Percentiles rank a stretch among this genome's conserved stretches.
Evolutionary conservation across 257 asterid genomes (phyloP).

Genomic region (Solanum corneliomulleri): DNA sequence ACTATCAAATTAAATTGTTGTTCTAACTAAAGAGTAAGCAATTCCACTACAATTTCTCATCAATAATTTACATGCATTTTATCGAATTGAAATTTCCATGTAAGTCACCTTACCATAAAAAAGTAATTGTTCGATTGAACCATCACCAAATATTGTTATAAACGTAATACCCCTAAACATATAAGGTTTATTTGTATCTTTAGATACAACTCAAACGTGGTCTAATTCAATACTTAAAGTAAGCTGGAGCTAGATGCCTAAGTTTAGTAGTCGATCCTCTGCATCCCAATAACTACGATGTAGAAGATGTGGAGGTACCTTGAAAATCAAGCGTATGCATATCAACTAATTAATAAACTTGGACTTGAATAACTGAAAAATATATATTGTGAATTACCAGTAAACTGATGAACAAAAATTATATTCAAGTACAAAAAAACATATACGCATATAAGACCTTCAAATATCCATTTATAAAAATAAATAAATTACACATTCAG

Average conservation of each 20-base stretch:
- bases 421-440: too few relatives aligned
- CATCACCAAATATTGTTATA: neutral
- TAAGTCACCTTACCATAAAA: too few relatives aligned
- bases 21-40: too few relatives aligned
- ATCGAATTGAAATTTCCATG: too few relatives aligned
- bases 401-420: neutral
- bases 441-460: too few relatives aligned
- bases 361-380: neutral
- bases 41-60: too few relatives aligned
- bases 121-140: too few relatives aligned
- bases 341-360: neutral
- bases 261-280: neutral
- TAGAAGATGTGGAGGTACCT: neutral
- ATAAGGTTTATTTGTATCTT: neutral
- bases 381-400: too few relatives aligned
- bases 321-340: neutral
- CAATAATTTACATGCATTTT: too few relatives aligned
- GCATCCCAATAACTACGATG: neutral
- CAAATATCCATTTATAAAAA: too few relatives aligned
- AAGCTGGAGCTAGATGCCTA: neutral
- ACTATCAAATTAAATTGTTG: too few relatives aligned
- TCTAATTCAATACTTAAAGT: neutral
- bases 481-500: too few relatives aligned
- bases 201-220: neutral
- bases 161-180: neutral